A percentile compares a stretch with the other conserved stretches of the same genome.
phyloP scores from a whole-genome alignment of 192 early-diverging fungal species.

The Pilaira anomala region DNA sequence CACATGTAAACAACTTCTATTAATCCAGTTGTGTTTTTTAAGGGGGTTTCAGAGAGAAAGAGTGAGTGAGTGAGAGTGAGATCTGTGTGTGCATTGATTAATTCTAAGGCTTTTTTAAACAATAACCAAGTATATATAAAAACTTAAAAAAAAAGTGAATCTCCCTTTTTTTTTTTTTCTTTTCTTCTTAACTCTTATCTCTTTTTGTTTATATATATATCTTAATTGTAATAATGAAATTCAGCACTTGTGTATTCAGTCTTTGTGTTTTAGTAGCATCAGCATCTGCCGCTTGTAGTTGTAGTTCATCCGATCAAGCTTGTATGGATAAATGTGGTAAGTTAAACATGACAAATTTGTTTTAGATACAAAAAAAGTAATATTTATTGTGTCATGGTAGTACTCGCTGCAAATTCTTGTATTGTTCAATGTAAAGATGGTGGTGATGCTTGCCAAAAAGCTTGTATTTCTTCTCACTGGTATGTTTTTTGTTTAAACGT shows the following conservation, averaged over 20 bases:
- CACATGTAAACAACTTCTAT: too few relatives aligned
- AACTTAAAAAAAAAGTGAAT: neutral
- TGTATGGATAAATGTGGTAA: slow-evolving; percentile 11
- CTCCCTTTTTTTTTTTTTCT: neutral
- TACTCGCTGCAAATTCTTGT: neutral
- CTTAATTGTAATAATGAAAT: neutral
- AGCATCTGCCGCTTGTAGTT: neutral
- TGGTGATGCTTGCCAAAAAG: neutral
- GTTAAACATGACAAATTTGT: neutral
- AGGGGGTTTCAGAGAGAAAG: neutral
- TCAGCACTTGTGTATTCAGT: neutral
- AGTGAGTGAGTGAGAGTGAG: neutral
- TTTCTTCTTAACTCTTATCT: too few relatives aligned
- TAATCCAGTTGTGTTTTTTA: too few relatives aligned
- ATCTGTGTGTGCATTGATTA: neutral
- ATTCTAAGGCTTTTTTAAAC: neutral
- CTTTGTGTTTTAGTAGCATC: neutral
- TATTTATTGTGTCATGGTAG: neutral
- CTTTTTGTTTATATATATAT: neutral
- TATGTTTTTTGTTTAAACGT: neutral
- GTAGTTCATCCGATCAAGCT: slow-evolving; percentile 1
- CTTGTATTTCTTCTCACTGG: neutral
- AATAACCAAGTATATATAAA: neutral
- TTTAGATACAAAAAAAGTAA: neutral
- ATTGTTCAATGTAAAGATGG: neutral